phyloP scores from a whole-genome alignment of 495 filamentous ascomycete genomes.

The Penicillium paradoxum region DNA sequence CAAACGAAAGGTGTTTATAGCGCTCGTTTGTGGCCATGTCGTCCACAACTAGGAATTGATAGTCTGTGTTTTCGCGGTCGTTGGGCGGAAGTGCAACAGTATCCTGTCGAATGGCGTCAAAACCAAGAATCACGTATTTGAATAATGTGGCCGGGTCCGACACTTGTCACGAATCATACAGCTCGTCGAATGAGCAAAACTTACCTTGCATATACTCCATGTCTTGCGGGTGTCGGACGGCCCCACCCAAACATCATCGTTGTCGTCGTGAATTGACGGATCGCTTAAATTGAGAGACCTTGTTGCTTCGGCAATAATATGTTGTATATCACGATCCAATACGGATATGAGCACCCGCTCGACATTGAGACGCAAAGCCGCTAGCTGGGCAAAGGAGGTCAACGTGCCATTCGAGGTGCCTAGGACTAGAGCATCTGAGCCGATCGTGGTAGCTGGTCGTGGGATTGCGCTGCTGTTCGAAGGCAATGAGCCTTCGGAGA shows the following conservation, averaged over 20 bases:
- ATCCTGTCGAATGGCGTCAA: slow-evolving; percentile 15
- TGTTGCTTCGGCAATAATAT: slow-evolving; percentile 49
- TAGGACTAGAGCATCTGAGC: slow-evolving; percentile 18
- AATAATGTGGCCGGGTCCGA: background rate
- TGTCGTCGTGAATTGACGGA: slow-evolving; percentile 23
- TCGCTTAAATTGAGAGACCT: slow-evolving; percentile 39
- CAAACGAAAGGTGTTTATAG: slow-evolving; percentile 39
- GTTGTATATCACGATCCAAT: slow-evolving; percentile 51
- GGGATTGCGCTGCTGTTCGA: slow-evolving; percentile 12
- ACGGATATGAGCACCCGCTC: slow-evolving; percentile 41
- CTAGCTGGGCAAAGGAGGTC: slow-evolving; percentile 41
- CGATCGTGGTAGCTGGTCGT: slow-evolving; percentile 12
- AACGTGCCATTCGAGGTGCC: slow-evolving; percentile 49
- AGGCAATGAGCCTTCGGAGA: slow-evolving; percentile 5
- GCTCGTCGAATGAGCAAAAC: slow-evolving; percentile 11
- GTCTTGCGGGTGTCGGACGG: slow-evolving; percentile 33
- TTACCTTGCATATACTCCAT: slow-evolving; percentile 45
- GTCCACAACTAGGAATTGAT: slow-evolving; percentile 35
- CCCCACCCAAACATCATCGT: slow-evolving; percentile 26
- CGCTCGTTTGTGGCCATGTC: slow-evolving; percentile 39
- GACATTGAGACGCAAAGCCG: slow-evolving; percentile 39
- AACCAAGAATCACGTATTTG: background rate
- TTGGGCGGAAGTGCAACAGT: slow-evolving; percentile 36
- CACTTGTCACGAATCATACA: background rate
- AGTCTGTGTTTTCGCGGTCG: slow-evolving; percentile 18